Conservation (phyloP, 1,284 basidiomycete species). For the Moniliella sp. region DNA sequence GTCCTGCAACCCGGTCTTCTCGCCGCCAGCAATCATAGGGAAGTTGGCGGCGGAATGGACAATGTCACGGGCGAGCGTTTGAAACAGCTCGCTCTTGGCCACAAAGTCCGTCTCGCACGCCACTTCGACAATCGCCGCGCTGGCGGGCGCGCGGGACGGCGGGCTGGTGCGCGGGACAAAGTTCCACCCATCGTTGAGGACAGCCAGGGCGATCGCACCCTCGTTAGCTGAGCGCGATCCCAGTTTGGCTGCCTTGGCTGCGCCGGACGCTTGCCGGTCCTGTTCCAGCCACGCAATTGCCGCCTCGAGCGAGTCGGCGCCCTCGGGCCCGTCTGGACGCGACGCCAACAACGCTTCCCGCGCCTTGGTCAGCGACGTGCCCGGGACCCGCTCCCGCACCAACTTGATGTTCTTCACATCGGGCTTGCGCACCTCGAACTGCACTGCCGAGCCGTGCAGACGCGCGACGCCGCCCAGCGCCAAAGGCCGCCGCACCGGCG, state of each 20-base stretch:
- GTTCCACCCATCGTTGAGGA: slow-evolving; percentile 50
- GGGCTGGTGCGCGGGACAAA: no score
- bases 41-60: slow-evolving; percentile 68
- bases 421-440: no score
- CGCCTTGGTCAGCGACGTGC: slow-evolving; percentile 63
- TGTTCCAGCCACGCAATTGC: slow-evolving; percentile 62
- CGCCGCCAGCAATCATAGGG: slow-evolving; percentile 37
- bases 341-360: slow-evolving; percentile 59
- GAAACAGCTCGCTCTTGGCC: slow-evolving; percentile 63
- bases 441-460: no score
- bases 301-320: slow-evolving; percentile 49
- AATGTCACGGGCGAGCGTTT: slow-evolving; percentile 53
- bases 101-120: slow-evolving; percentile 97
- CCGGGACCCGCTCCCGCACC: slow-evolving; percentile 51
- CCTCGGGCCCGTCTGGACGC: slow-evolving; percentile 5
- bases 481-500: no score
- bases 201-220: slow-evolving; percentile 54
- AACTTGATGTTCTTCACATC: slow-evolving; percentile 59
- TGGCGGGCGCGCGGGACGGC: slow-evolving; percentile 24
- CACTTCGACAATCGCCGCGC: slow-evolving; percentile 69
- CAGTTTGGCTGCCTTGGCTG: slow-evolving; percentile 63
- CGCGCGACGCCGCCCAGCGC: no score
- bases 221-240: slow-evolving; percentile 51
- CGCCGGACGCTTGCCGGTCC: slow-evolving; percentile 50
- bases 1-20: slow-evolving; percentile 2